phyloP scores from a whole-genome alignment of 2,329 filamentous ascomycete species.

The Zymoseptoria brevis region DNA sequence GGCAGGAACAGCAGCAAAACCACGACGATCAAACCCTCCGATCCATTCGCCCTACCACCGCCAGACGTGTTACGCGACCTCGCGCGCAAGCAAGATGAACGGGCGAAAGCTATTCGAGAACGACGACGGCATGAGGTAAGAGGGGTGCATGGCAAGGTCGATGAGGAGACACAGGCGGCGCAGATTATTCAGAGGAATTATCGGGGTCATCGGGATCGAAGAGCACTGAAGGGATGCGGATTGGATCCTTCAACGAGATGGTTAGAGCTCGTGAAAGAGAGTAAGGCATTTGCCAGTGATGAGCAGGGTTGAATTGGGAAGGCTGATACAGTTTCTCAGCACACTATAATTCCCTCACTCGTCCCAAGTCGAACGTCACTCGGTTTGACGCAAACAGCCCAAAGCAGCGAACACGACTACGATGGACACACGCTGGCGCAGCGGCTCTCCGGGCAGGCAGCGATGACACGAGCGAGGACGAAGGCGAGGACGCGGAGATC shows the following conservation, averaged over 20 bases:
- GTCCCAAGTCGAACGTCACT: constrained; percentile 35
- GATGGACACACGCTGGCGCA: constrained; percentile 67
- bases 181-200: constrained; percentile 52
- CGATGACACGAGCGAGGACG: constrained; percentile 48
- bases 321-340: constrained; percentile 32
- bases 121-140: constrained; percentile 2
- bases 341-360: constrained; percentile 46
- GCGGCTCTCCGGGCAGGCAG: constrained; percentile 65
- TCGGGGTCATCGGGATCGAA: constrained; percentile 64
- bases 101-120: constrained; percentile 20
- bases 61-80: constrained; percentile 29
- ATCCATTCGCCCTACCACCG: constrained; percentile 24
- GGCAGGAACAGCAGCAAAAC: neutral
- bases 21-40: constrained; percentile 5
- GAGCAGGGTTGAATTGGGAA: constrained; percentile 17
- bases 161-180: constrained; percentile 21
- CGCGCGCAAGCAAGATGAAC: constrained; percentile 27
- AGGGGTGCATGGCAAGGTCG: constrained; percentile 1
- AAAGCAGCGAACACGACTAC: constrained; percentile 42
- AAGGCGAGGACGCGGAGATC: constrained; percentile 27
- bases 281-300: constrained; percentile 30
- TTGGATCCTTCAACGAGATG: constrained; percentile 64
- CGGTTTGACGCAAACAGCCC: constrained; percentile 21
- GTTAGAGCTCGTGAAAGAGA: constrained; percentile 48
- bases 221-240: constrained; percentile 61